These are phyloP conservation scores for Juglanconis sp. DNA, from an alignment of 2,329 filamentous ascomycete genomes.

Conservation along the genomic window DNA sequence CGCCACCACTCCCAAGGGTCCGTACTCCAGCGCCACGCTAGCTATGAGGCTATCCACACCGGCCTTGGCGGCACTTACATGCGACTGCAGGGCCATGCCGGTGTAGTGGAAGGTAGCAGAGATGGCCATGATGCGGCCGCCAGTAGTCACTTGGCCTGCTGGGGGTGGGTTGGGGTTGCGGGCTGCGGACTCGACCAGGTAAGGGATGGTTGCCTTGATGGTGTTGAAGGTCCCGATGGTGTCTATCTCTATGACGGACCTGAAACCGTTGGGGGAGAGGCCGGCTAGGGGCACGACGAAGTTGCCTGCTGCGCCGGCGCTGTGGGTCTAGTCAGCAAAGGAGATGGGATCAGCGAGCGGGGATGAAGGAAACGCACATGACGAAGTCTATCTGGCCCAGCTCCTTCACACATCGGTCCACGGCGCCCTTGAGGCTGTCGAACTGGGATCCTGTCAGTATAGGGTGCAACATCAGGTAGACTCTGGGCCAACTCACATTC, in stretches of 20 bases:
- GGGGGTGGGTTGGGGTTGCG: constrained; percentile 57
- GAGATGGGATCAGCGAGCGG: background rate
- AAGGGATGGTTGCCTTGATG: constrained; percentile 82
- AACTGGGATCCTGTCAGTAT: constrained; percentile 34
- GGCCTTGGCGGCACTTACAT: constrained; percentile 89
- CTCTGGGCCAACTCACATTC: constrained; percentile 44
- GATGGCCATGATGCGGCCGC: constrained; percentile 84
- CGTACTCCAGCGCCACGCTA: constrained; percentile 82
- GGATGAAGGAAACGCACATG: constrained; percentile 57
- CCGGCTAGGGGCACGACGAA: constrained; percentile 84
- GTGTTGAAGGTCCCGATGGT: constrained; percentile 93
- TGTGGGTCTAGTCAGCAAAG: constrained; percentile 31
- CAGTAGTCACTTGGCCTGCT: constrained; percentile 56
- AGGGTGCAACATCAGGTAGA: background rate
- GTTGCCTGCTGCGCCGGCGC: constrained; percentile 91
- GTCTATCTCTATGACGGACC: constrained; percentile 93
- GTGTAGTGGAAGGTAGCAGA: constrained; percentile 91
- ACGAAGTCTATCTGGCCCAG: constrained; percentile 88
- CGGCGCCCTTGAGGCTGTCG: constrained; percentile 68
- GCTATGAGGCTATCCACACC: constrained; percentile 82
- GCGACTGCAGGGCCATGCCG: constrained; percentile 78
- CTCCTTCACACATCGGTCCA: constrained; percentile 75
- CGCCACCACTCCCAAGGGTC: constrained; percentile 78
- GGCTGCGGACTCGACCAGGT: constrained; percentile 72
- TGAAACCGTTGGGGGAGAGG: constrained; percentile 86